phyloP scores from a whole-genome alignment of 306 rosid species.

The Cercis canadensis region DNA sequence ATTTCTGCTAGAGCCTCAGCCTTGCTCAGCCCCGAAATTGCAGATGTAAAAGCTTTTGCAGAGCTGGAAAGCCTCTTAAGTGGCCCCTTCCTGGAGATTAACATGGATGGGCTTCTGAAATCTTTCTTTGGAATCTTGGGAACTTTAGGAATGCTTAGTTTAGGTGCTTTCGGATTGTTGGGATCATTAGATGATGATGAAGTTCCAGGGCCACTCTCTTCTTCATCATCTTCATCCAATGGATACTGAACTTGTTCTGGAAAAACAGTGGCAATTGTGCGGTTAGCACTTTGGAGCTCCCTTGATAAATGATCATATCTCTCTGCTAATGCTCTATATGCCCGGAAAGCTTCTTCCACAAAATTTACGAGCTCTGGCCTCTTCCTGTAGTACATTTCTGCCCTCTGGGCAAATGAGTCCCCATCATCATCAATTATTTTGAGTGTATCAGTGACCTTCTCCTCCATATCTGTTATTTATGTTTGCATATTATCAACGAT shows the following conservation, averaged over 20 bases:
- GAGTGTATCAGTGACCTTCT: slow-evolving; percentile 62
- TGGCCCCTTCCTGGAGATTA: slow-evolving; percentile 51
- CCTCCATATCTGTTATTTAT: slow-evolving; percentile 82
- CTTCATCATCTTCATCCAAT: slow-evolving; percentile 66
- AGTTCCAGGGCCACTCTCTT: slow-evolving; percentile 42
- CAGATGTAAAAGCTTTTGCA: slow-evolving; percentile 36
- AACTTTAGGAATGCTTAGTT: slow-evolving; percentile 59
- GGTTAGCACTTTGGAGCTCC: slow-evolving; percentile 89
- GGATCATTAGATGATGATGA: slow-evolving; percentile 38
- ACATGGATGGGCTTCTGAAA: slow-evolving; percentile 61
- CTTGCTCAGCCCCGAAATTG: slow-evolving; percentile 66
- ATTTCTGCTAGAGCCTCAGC: slow-evolving; percentile 67
- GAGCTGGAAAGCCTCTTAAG: slow-evolving; percentile 40
- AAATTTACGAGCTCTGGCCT: slow-evolving; percentile 79
- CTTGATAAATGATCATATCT: slow-evolving; percentile 77
- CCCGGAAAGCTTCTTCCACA: slow-evolving; percentile 76
- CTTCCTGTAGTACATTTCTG: slow-evolving; percentile 88
- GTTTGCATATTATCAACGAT: slow-evolving; percentile 14
- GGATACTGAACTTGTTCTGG: slow-evolving; percentile 76
- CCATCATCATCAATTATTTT: slow-evolving; percentile 73
- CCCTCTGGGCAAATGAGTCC: slow-evolving; percentile 87
- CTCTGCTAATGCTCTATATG: slow-evolving; percentile 83
- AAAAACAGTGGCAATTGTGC: slow-evolving; percentile 75
- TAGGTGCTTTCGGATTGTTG: slow-evolving; percentile 32
- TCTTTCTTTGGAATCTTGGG: slow-evolving; percentile 56